Percentiles rank a stretch among this genome's conserved stretches.
These are phyloP conservation scores for Halteria grandinella DNA, from an alignment of 73 alveolate genomes.

Conservation along the genomic window DNA sequence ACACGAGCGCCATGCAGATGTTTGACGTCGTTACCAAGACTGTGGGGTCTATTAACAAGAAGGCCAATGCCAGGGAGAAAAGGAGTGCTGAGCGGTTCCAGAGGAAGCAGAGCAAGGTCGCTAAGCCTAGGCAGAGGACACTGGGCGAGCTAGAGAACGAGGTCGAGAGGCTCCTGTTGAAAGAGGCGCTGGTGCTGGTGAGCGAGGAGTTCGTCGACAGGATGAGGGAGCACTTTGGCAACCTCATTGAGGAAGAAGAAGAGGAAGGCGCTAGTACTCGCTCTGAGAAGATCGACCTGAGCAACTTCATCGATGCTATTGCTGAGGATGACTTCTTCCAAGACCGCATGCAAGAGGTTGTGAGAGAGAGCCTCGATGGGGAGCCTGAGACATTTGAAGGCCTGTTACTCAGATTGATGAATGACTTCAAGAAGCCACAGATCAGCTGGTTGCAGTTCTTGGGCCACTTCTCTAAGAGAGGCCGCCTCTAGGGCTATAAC, in stretches of 20 bases:
- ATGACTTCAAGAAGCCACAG: not conserved
- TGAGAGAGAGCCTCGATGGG: constrained; percentile 31
- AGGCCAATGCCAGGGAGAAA: not conserved
- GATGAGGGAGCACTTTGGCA: not conserved
- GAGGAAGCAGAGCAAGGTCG: not conserved
- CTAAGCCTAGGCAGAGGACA: too few species aligned
- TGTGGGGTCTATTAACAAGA: constrained; percentile 22
- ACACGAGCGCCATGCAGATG: too few species aligned
- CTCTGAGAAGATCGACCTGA: not conserved
- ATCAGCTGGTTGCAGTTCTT: constrained; percentile 33
- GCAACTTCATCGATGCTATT: constrained; percentile 1
- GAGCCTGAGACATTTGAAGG: constrained; percentile 36
- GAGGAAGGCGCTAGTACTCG: not conserved
- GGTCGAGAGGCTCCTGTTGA: constrained; percentile 3
- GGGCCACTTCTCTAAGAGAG: constrained; percentile 43
- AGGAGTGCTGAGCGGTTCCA: not conserved
- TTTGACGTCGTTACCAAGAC: constrained; percentile 24
- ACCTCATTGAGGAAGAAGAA: constrained; percentile 21
- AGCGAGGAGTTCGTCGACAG: constrained; percentile 24
- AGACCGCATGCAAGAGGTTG: constrained; percentile 22
- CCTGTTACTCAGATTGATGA: constrained; percentile 13
- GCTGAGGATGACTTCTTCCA: constrained; percentile 50
- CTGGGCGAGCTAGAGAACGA: constrained; percentile 7
- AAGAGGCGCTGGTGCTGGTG: constrained; percentile 37
- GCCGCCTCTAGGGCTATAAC: constrained; percentile 33